phyloP scores from a whole-genome alignment of 495 filamentous ascomycete genomes.

The Aspergillus ellipticus region DNA sequence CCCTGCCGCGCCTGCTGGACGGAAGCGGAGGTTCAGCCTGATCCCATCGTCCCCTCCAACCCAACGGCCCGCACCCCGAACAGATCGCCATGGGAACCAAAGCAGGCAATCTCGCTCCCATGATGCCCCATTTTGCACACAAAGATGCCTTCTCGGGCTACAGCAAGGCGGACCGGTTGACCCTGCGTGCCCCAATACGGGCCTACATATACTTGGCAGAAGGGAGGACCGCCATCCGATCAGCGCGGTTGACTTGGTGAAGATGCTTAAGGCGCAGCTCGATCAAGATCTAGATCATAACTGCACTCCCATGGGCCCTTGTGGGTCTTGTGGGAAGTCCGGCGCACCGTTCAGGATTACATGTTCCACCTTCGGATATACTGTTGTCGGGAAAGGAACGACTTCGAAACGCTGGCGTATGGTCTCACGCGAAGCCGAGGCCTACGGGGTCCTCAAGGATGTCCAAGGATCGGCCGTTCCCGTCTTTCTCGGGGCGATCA shows the following conservation, averaged over 20 bases:
- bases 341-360: slow-evolving; percentile 41
- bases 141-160: slow-evolving; percentile 39
- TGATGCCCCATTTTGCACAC: slow-evolving; percentile 20
- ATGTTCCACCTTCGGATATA: slow-evolving; percentile 38
- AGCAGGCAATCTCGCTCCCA: background rate
- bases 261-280: slow-evolving; percentile 24
- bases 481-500: slow-evolving; percentile 41
- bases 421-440: slow-evolving; percentile 36
- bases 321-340: slow-evolving; percentile 21
- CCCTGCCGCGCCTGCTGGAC: too few relatives aligned
- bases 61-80: too few relatives aligned
- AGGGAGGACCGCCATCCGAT: slow-evolving; percentile 8
- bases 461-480: slow-evolving; percentile 38
- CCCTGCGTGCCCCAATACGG: slow-evolving; percentile 31
- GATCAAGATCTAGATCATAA: slow-evolving; percentile 27
- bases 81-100: background rate
- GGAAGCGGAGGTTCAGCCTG: too few relatives aligned
- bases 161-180: slow-evolving; percentile 29
- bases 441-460: slow-evolving; percentile 33
- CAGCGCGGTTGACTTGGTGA: slow-evolving; percentile 1
- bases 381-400: slow-evolving; percentile 46
- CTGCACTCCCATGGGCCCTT: slow-evolving; percentile 21
- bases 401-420: slow-evolving; percentile 23
- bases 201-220: too few relatives aligned
- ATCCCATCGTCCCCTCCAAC: too few relatives aligned